Percentiles rank a stretch among this genome's conserved stretches.
These are phyloP conservation scores for Globisporangium acanthophoron DNA, from an alignment of 352 stramenopile genomes.

Conservation along the genomic window DNA sequence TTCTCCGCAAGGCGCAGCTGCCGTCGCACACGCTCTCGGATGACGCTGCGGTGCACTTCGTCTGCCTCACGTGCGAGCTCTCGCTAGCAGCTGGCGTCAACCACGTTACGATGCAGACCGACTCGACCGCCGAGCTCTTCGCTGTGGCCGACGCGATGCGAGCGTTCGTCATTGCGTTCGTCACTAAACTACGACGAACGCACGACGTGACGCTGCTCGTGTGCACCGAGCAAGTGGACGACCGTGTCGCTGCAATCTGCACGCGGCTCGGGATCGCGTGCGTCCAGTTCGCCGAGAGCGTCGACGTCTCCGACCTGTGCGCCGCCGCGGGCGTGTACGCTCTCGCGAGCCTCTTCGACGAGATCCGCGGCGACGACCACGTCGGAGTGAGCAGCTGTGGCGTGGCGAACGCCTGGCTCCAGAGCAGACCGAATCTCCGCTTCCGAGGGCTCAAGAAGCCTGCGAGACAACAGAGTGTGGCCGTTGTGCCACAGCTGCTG, in stretches of 20 bases:
- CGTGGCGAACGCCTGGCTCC: constrained; percentile 25
- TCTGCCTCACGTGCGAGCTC: constrained; percentile 37
- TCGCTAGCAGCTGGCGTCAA: constrained; percentile 31
- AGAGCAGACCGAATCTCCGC: constrained; percentile 34
- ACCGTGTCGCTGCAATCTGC: constrained; percentile 38
- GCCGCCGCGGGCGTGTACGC: constrained; percentile 26
- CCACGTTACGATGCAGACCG: constrained; percentile 22
- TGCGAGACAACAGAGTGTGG: background rate
- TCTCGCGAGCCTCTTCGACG: constrained; percentile 53
- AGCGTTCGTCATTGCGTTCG: constrained; percentile 27
- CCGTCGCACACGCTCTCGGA: constrained; percentile 21
- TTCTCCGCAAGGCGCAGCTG: constrained; percentile 49
- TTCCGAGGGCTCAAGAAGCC: constrained; percentile 23
- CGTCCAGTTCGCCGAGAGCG: constrained; percentile 46
- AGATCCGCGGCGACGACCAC: constrained; percentile 20
- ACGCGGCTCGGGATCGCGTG: constrained; percentile 43
- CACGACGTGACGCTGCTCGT: constrained; percentile 39
- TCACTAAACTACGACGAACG: constrained; percentile 17
- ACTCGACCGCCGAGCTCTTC: constrained; percentile 21
- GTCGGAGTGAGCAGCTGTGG: constrained; percentile 30
- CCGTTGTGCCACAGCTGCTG: constrained; percentile 42
- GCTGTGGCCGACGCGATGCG: constrained; percentile 15
- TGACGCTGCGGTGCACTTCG: constrained; percentile 19
- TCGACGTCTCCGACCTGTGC: constrained; percentile 44
- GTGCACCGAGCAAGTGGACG: constrained; percentile 35